Base-by-base conservation (phyloP, 257 asterid genomes). In the Misopates orontium region DNA sequence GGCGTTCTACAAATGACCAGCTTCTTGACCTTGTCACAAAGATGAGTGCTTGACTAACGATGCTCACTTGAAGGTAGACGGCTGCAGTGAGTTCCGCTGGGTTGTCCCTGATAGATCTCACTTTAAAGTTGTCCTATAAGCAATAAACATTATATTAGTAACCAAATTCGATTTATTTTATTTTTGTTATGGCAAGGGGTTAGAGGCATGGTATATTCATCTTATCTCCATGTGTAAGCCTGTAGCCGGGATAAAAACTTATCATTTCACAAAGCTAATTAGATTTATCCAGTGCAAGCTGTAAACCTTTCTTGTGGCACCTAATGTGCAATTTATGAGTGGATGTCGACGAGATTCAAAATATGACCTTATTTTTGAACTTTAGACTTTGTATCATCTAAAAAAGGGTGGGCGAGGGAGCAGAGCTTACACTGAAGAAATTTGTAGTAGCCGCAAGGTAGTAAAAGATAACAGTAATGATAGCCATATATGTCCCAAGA, bases 1-100 rank as follows among this genome's bases (percentile, higher is more conserved):
- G 89, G 52, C 86, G 81, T 75, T 83, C 89, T 3, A 78, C 45
- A 28, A 44, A 83, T 4, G 89, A 83, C 82, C 84, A 83, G 67
- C 89, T 76, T 69, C 89, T 74, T 11, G 89, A 80, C 56, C 86
- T 77, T n/a, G 89, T 83, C 41, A 83, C 86, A 17, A 83, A 80
- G 73, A 83, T 80, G 68, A 80, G 86, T 25, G 89, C 86, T 65
- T 80, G 89, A 66, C 89, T 83, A 4, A 83, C 78, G 45, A 80
- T 83, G 62, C 89, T 83, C 41, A 83, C 84, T 73, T 83, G 89
- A 61, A 83, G 82, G 74, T 83, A 83, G 0, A 83, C 60, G 10
- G 86, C 89, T 40, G 89, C 60, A 32, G 67, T 80, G 15, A 83
- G 82, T 76, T 80, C 79, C 3, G 63, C 19, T 0, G 65, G 5